A percentile compares a stretch with the other conserved stretches of the same genome.
Conservation (phyloP, 805 yeast species). For the Myxozyma melibiosi region DNA sequence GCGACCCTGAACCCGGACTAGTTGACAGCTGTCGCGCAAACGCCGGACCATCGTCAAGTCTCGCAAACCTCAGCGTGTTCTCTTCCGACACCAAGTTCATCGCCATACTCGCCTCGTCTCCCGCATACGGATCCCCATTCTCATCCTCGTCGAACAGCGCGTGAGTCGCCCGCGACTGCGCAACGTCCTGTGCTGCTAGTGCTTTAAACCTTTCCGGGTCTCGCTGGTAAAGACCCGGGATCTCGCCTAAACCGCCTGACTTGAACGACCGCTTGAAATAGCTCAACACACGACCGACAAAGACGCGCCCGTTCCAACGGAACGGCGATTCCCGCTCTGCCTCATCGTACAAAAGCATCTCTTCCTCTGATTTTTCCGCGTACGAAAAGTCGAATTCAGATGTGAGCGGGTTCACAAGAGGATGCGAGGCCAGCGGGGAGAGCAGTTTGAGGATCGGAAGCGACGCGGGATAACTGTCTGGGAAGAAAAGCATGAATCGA, state of each 20-base stretch:
- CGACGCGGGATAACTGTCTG: constrained; percentile 25
- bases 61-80: constrained; percentile 19
- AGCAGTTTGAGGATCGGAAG: constrained; percentile 22
- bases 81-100: constrained; percentile 20
- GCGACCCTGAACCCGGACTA: not conserved
- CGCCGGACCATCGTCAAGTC: constrained; percentile 9
- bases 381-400: constrained; percentile 21
- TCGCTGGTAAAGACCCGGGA: constrained; percentile 22
- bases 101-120: constrained; percentile 18
- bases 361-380: constrained; percentile 14
- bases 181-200: constrained; percentile 26
- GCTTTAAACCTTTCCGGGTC: constrained; percentile 13
- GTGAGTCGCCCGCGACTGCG: constrained; percentile 31
- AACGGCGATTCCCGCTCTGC: constrained; percentile 23
- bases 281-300: constrained; percentile 27
- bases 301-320: constrained; percentile 26
- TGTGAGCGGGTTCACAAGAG: constrained; percentile 22
- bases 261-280: constrained; percentile 32
- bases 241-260: constrained; percentile 19
- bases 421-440: constrained; percentile 23
- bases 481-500: constrained; percentile 29
- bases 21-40: not conserved
- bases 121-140: constrained; percentile 30
- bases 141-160: constrained; percentile 28
- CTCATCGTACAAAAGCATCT: constrained; percentile 9